Evolutionary conservation across 1,139 yeast species (phyloP).

Genomic region (Lizanozyma gosingica): DNA sequence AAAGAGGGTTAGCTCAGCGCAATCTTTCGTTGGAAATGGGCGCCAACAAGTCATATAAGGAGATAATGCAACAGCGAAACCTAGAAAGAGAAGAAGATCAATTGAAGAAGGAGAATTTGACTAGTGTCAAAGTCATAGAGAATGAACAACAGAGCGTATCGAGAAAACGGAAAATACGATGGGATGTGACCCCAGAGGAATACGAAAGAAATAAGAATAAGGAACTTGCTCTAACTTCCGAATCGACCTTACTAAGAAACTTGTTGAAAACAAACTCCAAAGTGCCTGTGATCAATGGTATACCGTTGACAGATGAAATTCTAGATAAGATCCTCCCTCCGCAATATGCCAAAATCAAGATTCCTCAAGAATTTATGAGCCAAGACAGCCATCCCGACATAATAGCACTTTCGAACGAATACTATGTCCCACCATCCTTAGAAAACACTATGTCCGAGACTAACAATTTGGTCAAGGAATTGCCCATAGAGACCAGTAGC

Average conservation of each 20-base stretch:
- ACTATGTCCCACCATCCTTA: constrained; percentile 19
- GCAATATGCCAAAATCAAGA: constrained; percentile 40
- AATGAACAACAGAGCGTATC: constrained; percentile 16
- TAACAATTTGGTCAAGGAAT: constrained; percentile 11
- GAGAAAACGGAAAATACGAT: constrained; percentile 14
- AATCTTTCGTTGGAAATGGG: constrained; percentile 6
- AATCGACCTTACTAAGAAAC: constrained; percentile 5
- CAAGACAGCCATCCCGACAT: not conserved
- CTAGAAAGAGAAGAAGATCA: constrained; percentile 23
- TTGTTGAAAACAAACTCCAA: constrained; percentile 12
- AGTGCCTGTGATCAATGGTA: constrained; percentile 35
- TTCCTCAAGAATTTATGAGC: constrained; percentile 28
- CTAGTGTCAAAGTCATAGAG: constrained; percentile 4
- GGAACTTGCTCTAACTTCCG: constrained; percentile 2
- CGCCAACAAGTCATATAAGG: constrained; percentile 19
- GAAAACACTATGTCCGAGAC: constrained; percentile 27
- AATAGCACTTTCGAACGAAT: constrained; percentile 5
- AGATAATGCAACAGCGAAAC: constrained; percentile 27
- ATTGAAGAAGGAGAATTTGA: constrained; percentile 8
- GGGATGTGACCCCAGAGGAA: constrained; percentile 31
- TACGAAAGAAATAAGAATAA: constrained; percentile 9
- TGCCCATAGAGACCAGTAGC: constrained; percentile 56
- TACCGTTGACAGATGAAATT: constrained; percentile 40
- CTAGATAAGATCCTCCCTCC: constrained; percentile 46
- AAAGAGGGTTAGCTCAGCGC: constrained; percentile 21